phyloP scores from a whole-genome alignment of 148 eudicot genomes.

The Vaccinium macrocarpon region DNA sequence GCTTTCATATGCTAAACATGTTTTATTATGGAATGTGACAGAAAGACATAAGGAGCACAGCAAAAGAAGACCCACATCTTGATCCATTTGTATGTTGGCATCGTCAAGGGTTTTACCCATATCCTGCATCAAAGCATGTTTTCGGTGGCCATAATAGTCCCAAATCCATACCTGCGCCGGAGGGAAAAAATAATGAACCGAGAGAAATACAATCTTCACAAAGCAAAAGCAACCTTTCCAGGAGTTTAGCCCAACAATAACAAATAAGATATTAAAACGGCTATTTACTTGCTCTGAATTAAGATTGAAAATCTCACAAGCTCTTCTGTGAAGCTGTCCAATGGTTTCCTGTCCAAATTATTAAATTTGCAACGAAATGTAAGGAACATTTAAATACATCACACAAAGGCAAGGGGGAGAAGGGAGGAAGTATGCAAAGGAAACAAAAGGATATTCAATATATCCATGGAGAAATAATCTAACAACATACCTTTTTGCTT shows the following conservation, averaged over 20 bases:
- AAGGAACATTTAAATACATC: not conserved
- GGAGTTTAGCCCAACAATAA: not conserved
- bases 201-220: constrained; percentile 9
- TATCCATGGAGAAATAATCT: not conserved
- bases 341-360: constrained; percentile 68
- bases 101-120: constrained; percentile 89
- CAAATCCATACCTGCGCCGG: constrained; percentile 64
- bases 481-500: constrained; percentile 77
- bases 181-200: not conserved
- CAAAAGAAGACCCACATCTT: constrained; percentile 64
- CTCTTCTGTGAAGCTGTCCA: constrained; percentile 80
- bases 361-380: constrained; percentile 10
- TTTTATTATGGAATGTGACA: constrained; percentile 4
- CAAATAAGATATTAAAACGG: not conserved
- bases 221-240: not conserved
- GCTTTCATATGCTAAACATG: constrained; percentile 6
- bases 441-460: not conserved
- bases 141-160: constrained; percentile 77
- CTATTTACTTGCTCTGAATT: constrained; percentile 64
- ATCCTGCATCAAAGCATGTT: constrained; percentile 79
- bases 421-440: not conserved
- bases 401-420: not conserved
- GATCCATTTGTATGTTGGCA: constrained; percentile 95
- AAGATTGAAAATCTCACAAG: constrained; percentile 82
- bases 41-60: constrained; percentile 7